phyloP scores from a whole-genome alignment of 805 yeast genomes.

The Saccharomycopsis vini region DNA sequence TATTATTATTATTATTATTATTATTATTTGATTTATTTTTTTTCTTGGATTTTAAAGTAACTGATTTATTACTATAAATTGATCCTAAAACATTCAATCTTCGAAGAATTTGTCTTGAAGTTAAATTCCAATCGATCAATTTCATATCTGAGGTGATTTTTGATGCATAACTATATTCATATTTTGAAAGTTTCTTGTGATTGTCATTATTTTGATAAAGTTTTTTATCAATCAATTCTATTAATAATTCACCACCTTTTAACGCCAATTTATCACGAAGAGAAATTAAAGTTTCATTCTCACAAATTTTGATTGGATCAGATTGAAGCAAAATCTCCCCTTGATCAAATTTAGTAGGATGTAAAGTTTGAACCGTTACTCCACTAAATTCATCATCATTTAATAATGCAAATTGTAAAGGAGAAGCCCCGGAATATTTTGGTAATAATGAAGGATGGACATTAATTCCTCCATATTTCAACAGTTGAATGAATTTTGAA shows the following conservation, averaged over 20 bases:
- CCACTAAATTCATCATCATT: conserved; percentile 61
- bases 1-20: background rate
- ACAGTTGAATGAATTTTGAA: conserved; percentile 35
- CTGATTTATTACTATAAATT: conserved; percentile 29
- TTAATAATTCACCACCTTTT: conserved; percentile 54
- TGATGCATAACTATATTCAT: conserved; percentile 45
- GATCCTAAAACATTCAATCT: conserved; percentile 48
- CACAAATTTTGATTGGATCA: conserved; percentile 30
- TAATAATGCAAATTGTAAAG: conserved; percentile 71
- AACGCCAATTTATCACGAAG: conserved; percentile 46
- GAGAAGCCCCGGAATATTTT: conserved; percentile 77
- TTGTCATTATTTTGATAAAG: conserved; percentile 20
- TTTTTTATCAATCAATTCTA: conserved; percentile 32
- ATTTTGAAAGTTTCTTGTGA: background rate
- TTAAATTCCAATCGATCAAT: conserved; percentile 40
- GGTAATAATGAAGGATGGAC: conserved; percentile 93
- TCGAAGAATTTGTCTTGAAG: conserved; percentile 33
- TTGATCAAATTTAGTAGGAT: conserved; percentile 76
- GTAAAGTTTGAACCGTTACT: conserved; percentile 81
- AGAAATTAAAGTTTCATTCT: conserved; percentile 25
- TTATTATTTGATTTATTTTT: conserved; percentile 27
- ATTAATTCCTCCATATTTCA: conserved; percentile 65
- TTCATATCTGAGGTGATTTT: conserved; percentile 39
- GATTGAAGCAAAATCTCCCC: conserved; percentile 66
- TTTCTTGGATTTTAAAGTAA: conserved; percentile 27